Conservation (phyloP, 257 asterid species). For the Plantago ovata region DNA sequence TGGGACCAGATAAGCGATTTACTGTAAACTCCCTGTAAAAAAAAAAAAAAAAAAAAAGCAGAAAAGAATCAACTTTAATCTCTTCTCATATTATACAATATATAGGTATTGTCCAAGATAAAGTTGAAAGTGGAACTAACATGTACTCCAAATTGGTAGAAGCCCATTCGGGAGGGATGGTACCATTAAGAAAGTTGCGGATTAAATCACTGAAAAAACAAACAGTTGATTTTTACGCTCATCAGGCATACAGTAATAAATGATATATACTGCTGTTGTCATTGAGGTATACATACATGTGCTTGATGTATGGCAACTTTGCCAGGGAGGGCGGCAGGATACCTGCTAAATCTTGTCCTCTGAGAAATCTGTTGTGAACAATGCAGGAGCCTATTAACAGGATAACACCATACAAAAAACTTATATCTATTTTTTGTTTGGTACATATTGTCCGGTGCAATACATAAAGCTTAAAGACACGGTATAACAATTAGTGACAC, state of each 20-base stretch:
- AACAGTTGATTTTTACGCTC: background rate
- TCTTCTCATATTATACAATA: no score
- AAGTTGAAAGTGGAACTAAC: conserved; percentile 31
- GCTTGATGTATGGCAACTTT: conserved; percentile 43
- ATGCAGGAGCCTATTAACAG: no score
- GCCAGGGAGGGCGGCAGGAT: conserved; percentile 58
- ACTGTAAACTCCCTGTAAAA: conserved; percentile 34
- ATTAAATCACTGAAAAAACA: conserved; percentile 36
- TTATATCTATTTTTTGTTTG: no score
- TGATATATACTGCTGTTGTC: no score
- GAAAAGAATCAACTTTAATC: no score
- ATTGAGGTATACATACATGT: conserved; percentile 27
- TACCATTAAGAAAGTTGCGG: conserved; percentile 56
- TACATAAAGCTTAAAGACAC: no score
- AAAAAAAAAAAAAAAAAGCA: background rate
- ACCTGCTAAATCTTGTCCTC: conserved; percentile 57
- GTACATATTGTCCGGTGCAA: no score
- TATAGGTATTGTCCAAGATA: no score
- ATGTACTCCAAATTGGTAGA: conserved; percentile 35
- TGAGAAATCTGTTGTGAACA: conserved; percentile 36
- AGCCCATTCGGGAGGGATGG: conserved; percentile 64
- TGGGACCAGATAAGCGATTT: conserved; percentile 63
- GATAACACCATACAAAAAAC: no score
- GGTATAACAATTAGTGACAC: no score
- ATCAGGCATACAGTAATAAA: no score